Conservation (phyloP, 2,329 filamentous ascomycete genomes). For the Furcasterigmium furcatum region DNA sequence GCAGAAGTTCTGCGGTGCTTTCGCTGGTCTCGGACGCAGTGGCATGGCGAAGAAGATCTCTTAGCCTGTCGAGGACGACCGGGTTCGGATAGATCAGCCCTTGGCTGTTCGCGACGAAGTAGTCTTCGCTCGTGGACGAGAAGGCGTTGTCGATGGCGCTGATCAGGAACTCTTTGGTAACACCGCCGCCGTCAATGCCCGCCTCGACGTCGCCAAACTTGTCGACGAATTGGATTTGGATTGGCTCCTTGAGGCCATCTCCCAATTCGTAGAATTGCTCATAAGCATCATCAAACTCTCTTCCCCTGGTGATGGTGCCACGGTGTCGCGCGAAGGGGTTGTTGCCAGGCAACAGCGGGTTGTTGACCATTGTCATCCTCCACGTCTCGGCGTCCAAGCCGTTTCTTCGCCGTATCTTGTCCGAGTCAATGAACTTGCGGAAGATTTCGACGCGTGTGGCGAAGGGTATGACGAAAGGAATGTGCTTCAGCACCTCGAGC, state of each 20-base stretch:
- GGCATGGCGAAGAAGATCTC: slow-evolving; percentile 52
- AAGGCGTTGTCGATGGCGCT: slow-evolving; percentile 87
- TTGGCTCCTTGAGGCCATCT: slow-evolving; percentile 85
- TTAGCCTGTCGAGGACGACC: slow-evolving; percentile 66
- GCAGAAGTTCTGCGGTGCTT: slow-evolving; percentile 58
- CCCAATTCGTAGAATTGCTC: slow-evolving; percentile 78
- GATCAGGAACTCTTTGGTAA: slow-evolving; percentile 95
- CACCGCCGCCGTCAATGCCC: slow-evolving; percentile 93
- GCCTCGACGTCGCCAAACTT: slow-evolving; percentile 83
- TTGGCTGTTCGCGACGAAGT: slow-evolving; percentile 78
- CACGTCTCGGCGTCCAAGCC: slow-evolving; percentile 50
- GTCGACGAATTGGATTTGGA: slow-evolving; percentile 95
- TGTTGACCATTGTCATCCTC: slow-evolving; percentile 14
- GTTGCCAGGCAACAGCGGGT: slow-evolving; percentile 18
- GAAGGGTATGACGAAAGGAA: slow-evolving; percentile 97
- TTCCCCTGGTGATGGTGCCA: slow-evolving; percentile 74
- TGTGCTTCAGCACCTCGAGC: slow-evolving; percentile 87
- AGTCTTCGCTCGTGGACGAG: slow-evolving; percentile 51
- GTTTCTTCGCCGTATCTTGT: slow-evolving; percentile 69
- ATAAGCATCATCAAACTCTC: slow-evolving; percentile 83
- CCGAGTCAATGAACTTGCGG: slow-evolving; percentile 82
- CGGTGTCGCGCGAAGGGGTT: slow-evolving; percentile 59
- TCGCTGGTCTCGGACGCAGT: slow-evolving; percentile 55
- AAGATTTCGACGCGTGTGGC: slow-evolving; percentile 89
- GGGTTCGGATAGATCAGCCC: slow-evolving; percentile 90